Evolutionary conservation across 2,329 filamentous ascomycete species (phyloP).

Genomic region (Curvularia hawaiiensis): DNA sequence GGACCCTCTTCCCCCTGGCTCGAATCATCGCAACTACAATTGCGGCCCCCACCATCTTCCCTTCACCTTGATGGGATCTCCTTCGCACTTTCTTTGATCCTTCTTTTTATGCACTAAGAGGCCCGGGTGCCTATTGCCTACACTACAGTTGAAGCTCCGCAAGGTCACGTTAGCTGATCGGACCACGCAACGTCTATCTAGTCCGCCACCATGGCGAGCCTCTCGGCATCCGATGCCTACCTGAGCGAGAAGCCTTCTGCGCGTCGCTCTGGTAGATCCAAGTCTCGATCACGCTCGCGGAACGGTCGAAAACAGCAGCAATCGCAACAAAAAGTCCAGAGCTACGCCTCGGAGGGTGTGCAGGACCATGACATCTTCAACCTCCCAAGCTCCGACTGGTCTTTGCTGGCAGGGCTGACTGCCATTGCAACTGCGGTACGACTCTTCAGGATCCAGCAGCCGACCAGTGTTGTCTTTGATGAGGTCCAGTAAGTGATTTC

Average conservation of each 20-base stretch:
- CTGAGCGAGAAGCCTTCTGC: conserved; percentile 41
- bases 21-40: conserved; percentile 32
- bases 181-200: conserved; percentile 24
- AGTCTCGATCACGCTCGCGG: conserved; percentile 39
- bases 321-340: conserved; percentile 41
- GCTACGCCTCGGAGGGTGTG: conserved; percentile 80
- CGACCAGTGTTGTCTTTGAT: conserved; percentile 95
- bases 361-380: conserved; percentile 91
- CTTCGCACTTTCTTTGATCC: conserved; percentile 46
- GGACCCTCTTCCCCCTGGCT: conserved; percentile 30
- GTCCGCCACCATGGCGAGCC: conserved; percentile 46
- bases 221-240: conserved; percentile 34
- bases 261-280: conserved; percentile 43
- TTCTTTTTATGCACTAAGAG: conserved; percentile 15
- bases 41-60: conserved; percentile 28
- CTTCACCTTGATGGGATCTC: conserved; percentile 27
- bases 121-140: conserved; percentile 4
- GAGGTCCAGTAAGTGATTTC: conserved; percentile 87
- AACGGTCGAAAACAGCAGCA: conserved; percentile 43
- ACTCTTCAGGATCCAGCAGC: conserved; percentile 94
- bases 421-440: conserved; percentile 78
- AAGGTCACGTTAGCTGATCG: conserved; percentile 25
- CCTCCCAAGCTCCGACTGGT: conserved; percentile 82
- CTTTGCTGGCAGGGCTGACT: conserved; percentile 74
- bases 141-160: conserved; percentile 17